Evolutionary conservation across 139 green algal genomes (phyloP).

Genomic region (Auxenochlorella pyrenoidosa): DNA sequence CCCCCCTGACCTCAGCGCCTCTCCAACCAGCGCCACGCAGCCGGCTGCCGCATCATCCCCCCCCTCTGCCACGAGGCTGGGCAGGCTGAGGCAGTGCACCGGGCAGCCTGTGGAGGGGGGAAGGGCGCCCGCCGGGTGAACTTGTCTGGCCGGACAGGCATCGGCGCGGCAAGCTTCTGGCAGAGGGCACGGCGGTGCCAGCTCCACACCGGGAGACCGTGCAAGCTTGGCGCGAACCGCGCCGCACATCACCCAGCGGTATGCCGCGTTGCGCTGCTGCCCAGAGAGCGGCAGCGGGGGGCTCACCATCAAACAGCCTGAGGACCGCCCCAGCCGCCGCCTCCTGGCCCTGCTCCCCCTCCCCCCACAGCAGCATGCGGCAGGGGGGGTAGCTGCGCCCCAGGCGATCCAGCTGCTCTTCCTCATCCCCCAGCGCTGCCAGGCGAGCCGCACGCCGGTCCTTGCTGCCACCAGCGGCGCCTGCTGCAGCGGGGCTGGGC

Average conservation of each 20-base stretch:
- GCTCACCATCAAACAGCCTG: constrained; percentile 37
- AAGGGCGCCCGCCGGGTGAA: not conserved
- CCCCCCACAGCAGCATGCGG: constrained; percentile 51
- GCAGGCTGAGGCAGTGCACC: constrained; percentile 53
- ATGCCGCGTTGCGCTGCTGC: too few relatives aligned
- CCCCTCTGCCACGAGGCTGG: constrained; percentile 41
- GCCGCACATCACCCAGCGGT: too few relatives aligned
- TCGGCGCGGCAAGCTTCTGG: too few relatives aligned
- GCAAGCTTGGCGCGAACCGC: too few relatives aligned
- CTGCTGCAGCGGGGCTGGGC: not conserved
- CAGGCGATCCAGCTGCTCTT: not conserved
- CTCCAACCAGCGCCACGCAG: constrained; percentile 17
- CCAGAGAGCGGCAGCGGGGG: not conserved
- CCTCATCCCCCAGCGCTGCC: not conserved
- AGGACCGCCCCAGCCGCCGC: constrained; percentile 44
- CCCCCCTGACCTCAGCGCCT: not conserved
- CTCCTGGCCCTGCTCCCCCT: constrained; percentile 49
- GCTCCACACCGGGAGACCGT: too few relatives aligned
- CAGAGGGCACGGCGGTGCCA: too few relatives aligned
- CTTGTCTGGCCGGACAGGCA: too few relatives aligned
- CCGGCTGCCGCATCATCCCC: constrained; percentile 33
- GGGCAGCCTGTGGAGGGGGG: constrained; percentile 12
- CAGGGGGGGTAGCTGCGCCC: constrained; percentile 15
- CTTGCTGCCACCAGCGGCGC: not conserved
- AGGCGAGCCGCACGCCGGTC: too few relatives aligned